Evolutionary conservation across 139 green algal genomes (phyloP), one percentile per base, ranked within the genome.

Genomic region (Chlorella sorokiniana): DNA sequence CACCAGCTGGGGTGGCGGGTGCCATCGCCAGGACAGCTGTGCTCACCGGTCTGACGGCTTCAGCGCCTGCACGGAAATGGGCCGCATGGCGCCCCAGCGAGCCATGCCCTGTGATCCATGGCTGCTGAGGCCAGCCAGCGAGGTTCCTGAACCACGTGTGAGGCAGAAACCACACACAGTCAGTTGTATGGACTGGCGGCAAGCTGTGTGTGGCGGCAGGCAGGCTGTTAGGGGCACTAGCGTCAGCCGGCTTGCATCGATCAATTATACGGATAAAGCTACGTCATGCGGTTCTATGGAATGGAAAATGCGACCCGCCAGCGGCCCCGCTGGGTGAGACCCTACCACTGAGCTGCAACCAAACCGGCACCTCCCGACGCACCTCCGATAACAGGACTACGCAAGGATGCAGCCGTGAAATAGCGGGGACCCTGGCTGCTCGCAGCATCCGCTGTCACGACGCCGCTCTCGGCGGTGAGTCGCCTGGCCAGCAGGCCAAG

Each of bases 31-130:
- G 52, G 40, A 5, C n/a, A 37, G 44, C 10, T 16, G 25, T 4
- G 2, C 64, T 37, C 73, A 96, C 93, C 84, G 81, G 81, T 98
- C 94, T 71, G 85, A 92, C 25, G 94, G 93, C 85, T 88, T 81
- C 38, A 98, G 81, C 29, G 91, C 88, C 51, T 91, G 81, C 20
- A 96, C 83, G 0, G 91, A 89, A 73, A 98, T 98, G 81, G 44
- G 38, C 42, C 93, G 86, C 64, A 70, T 31, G 18, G 88, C 87
- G 22, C 88, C 88, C 11, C 31, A 73, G 37, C 69, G 81, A 4
- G 71, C 42, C 52, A 82, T 20, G 22, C 42, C 74, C 4, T 51
- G 35, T 4, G 25, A 5, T 37, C 69, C 69, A 73, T 81, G 69
- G 63, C 31, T 51, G 63, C 29, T 3, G 38, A 81, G 45, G 2